These are phyloP conservation scores for Beauveria varroae DNA, from an alignment of 2,329 filamentous ascomycete genomes.

Conservation along the genomic window DNA sequence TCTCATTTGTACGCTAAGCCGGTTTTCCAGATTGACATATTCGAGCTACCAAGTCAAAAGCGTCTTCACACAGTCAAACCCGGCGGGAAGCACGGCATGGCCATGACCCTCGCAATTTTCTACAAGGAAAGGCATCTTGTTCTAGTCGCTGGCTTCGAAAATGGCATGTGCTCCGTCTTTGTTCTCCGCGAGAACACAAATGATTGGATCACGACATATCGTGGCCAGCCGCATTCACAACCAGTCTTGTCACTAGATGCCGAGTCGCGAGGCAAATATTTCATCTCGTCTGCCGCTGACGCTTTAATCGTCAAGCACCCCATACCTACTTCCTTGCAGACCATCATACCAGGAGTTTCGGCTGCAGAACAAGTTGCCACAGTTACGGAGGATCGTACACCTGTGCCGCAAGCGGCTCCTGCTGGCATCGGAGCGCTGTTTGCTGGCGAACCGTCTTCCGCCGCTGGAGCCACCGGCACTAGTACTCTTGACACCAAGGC, in stretches of 20 bases:
- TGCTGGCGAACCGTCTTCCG: background rate
- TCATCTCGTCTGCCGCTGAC: constrained; percentile 78
- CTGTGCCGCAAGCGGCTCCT: background rate
- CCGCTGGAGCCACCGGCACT: constrained; percentile 7
- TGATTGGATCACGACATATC: constrained; percentile 50
- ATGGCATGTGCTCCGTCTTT: constrained; percentile 65
- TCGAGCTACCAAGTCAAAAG: constrained; percentile 66
- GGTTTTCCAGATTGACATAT: constrained; percentile 62
- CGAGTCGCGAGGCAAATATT: constrained; percentile 43
- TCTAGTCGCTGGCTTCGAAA: constrained; percentile 76
- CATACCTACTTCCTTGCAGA: constrained; percentile 35
- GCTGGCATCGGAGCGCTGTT: constrained; percentile 7
- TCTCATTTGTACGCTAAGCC: background rate
- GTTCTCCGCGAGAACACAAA: constrained; percentile 35
- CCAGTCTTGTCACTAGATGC: constrained; percentile 71
- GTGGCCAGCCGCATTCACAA: constrained; percentile 63
- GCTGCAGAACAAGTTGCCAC: background rate
- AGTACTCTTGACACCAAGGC: constrained; percentile 15
- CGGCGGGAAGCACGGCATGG: constrained; percentile 62
- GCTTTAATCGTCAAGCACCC: constrained; percentile 70
- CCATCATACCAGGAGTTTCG: background rate
- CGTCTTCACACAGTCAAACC: constrained; percentile 54
- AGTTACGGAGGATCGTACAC: background rate
- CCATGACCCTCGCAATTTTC: constrained; percentile 71
- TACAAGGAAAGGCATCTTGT: constrained; percentile 43